These are phyloP conservation scores for Mycena citricolor DNA, from an alignment of 1,284 basidiomycete species.

Conservation along the genomic window DNA sequence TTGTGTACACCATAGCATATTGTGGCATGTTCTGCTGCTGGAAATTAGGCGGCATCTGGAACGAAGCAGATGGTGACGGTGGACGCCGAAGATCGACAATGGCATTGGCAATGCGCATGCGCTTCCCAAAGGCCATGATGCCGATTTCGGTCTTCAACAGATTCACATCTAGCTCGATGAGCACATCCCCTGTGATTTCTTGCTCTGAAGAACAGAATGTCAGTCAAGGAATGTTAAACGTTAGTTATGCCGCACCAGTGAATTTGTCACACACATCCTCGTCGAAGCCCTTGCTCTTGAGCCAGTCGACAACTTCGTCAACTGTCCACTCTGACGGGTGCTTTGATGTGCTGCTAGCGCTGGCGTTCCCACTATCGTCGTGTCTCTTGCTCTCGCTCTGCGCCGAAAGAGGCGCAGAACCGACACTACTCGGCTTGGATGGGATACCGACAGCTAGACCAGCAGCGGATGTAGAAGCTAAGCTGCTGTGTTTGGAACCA, in stretches of 20 bases:
- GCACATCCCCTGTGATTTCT: conserved; percentile 96
- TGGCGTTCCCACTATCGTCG: conserved; percentile 21
- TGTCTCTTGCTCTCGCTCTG: conserved; percentile 20
- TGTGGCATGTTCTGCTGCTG: conserved; percentile 17
- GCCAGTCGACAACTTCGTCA: conserved; percentile 90
- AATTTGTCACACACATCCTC: conserved; percentile 83
- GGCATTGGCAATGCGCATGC: conserved; percentile 91
- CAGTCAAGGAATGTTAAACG: conserved; percentile 1
- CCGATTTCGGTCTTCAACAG: conserved; percentile 96
- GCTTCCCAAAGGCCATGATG: conserved; percentile 91
- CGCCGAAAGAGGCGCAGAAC: conserved; percentile 22
- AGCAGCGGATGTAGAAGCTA: conserved; percentile 25
- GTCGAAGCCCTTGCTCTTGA: conserved; percentile 84
- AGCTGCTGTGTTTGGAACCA: conserved; percentile 36
- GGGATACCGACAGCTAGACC: conserved; percentile 5
- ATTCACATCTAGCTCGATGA: conserved; percentile 91
- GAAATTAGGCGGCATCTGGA: conserved; percentile 24
- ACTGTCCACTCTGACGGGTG: conserved; percentile 82
- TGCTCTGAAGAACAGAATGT: conserved; percentile 61
- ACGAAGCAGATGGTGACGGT: conserved; percentile 49
- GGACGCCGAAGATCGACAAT: conserved; percentile 86
- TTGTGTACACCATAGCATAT: conserved; percentile 17
- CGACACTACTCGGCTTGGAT: conserved; percentile 24
- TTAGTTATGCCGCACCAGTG: conserved; percentile 68
- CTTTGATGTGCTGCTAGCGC: conserved; percentile 17